phyloP scores from a whole-genome alignment of 768 basidiomycete genomes.

The Calocybe gangraenosa region DNA sequence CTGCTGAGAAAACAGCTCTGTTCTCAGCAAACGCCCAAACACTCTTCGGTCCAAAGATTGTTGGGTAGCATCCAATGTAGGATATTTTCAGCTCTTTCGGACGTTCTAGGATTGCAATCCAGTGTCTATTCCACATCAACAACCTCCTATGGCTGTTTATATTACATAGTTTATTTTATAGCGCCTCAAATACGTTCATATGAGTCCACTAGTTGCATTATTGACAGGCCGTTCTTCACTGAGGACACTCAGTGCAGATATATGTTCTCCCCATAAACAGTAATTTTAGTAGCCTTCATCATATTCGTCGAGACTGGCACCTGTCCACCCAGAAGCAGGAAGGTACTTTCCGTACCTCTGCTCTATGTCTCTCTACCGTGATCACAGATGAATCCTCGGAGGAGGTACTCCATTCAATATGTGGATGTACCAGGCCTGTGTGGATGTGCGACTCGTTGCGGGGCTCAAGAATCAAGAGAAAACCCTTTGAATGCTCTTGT shows the following conservation, averaged over 20 bases:
- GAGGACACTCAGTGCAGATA: neutral
- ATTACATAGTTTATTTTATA: neutral
- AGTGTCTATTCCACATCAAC: neutral
- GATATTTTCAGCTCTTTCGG: neutral
- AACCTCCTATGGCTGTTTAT: neutral
- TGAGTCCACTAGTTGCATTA: too few species aligned
- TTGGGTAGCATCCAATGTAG: neutral
- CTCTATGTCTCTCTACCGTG: constrained; percentile 4
- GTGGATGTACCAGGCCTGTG: constrained; percentile 39
- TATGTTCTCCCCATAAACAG: neutral
- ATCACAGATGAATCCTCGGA: constrained; percentile 11
- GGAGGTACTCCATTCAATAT: constrained; percentile 32
- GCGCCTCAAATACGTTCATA: neutral
- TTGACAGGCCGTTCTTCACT: neutral
- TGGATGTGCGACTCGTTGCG: too few species aligned
- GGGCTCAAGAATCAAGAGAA: too few species aligned
- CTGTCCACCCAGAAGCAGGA: constrained; percentile 1
- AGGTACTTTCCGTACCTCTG: neutral
- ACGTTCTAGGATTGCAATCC: neutral
- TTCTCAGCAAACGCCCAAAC: constrained; percentile 16
- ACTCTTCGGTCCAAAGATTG: constrained; percentile 17
- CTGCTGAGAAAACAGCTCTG: constrained; percentile 12
- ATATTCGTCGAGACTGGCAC: constrained; percentile 1
- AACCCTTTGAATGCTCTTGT: too few species aligned
- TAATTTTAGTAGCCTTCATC: constrained; percentile 3